phyloP scores from a whole-genome alignment of 352 stramenopile species.

The Phytophthora citricola region DNA sequence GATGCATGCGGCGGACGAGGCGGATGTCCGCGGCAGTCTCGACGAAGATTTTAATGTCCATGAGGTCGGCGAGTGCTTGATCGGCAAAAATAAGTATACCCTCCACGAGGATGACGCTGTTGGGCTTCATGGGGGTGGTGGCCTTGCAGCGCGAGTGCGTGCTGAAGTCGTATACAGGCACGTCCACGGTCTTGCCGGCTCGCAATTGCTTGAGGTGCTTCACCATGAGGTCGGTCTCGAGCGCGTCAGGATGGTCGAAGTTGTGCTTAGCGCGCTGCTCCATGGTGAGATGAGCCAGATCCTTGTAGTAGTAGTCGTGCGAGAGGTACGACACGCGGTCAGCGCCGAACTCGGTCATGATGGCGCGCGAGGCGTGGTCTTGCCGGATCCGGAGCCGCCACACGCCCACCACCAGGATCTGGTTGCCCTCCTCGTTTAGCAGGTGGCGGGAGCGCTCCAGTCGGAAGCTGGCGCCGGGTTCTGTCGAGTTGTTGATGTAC shows the following conservation, averaged over 20 bases:
- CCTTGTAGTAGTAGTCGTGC: constrained; percentile 98
- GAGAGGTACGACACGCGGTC: constrained; percentile 94
- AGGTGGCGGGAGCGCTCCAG: constrained; percentile 43
- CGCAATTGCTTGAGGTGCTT: constrained; percentile 91
- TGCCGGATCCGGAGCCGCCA: constrained; percentile 91
- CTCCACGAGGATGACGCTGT: constrained; percentile 95
- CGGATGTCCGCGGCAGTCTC: constrained; percentile 96
- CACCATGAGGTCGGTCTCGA: constrained; percentile 96
- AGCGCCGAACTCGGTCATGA: constrained; percentile 90
- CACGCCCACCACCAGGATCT: constrained; percentile 93
- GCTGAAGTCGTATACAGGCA: constrained; percentile 96
- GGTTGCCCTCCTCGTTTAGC: constrained; percentile 62
- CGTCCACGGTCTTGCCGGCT: constrained; percentile 85
- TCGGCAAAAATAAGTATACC: constrained; percentile 97
- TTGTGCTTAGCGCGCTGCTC: constrained; percentile 93
- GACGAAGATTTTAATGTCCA: constrained; percentile 99
- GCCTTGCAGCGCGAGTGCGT: constrained; percentile 91
- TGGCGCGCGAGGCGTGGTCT: constrained; percentile 90
- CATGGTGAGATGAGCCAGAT: constrained; percentile 88
- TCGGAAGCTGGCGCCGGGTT: constrained; percentile 49
- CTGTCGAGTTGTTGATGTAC: constrained; percentile 81
- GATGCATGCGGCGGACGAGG: constrained; percentile 92
- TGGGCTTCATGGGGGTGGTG: constrained; percentile 85
- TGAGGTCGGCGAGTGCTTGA: constrained; percentile 85
- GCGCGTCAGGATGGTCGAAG: constrained; percentile 97